Evolutionary conservation across 352 stramenopile genomes (phyloP).

Genomic region (Aphanomyces astaci): DNA sequence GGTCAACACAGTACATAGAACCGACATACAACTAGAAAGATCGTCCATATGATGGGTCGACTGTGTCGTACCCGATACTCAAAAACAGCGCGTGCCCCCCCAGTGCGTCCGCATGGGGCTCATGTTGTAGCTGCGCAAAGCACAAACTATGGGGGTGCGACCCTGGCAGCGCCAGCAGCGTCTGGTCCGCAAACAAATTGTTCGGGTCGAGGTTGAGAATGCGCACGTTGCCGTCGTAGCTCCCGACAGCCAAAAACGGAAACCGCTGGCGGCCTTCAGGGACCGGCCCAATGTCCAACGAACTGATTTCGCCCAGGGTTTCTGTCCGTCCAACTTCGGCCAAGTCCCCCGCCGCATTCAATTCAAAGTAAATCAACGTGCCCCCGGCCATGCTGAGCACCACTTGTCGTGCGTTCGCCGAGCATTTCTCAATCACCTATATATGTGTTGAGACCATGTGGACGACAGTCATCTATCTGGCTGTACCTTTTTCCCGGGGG

Average conservation of each 20-base stretch:
- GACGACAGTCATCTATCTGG: background rate
- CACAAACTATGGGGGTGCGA: conserved; percentile 80
- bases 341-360: conserved; percentile 89
- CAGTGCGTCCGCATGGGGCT: conserved; percentile 36
- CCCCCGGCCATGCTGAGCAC: conserved; percentile 94
- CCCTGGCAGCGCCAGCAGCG: conserved; percentile 57
- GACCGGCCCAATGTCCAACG: conserved; percentile 95
- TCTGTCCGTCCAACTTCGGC: conserved; percentile 91
- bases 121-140: conserved; percentile 68
- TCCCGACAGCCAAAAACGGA: conserved; percentile 95
- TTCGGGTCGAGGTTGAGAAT: conserved; percentile 94
- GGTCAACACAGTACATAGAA: too few species aligned
- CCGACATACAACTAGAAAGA: too few species aligned
- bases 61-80: conserved; percentile 44
- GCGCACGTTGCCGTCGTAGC: conserved; percentile 85
- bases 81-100: conserved; percentile 55
- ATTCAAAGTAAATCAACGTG: conserved; percentile 98
- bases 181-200: conserved; percentile 82
- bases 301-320: conserved; percentile 94
- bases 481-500: conserved; percentile 89
- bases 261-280: conserved; percentile 89
- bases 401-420: conserved; percentile 95
- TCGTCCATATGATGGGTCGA: too few species aligned
- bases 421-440: conserved; percentile 90
- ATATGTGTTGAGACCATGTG: background rate